phyloP scores from a whole-genome alignment of 1,284 basidiomycete species.

The Fistulinella staudtii region DNA sequence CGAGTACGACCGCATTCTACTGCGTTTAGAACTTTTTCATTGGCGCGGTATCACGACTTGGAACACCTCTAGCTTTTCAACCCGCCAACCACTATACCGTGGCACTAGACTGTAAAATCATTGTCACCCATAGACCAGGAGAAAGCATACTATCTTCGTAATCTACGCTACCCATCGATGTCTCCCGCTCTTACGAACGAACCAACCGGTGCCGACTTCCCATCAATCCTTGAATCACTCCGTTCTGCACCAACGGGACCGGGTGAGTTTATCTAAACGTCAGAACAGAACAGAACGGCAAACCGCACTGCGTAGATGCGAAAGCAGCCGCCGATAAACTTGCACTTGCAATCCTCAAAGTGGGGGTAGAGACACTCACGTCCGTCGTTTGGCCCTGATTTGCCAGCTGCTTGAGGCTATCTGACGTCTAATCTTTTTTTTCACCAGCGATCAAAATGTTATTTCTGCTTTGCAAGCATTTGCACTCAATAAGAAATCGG shows the following conservation, averaged over 20 bases:
- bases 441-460: constrained; percentile 55
- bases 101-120: constrained; percentile 17
- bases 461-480: constrained; percentile 66
- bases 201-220: constrained; percentile 43
- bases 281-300: constrained; percentile 2
- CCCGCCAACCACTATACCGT: neutral
- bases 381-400: constrained; percentile 37
- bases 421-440: constrained; percentile 4
- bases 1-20: too few species aligned
- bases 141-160: too few species aligned
- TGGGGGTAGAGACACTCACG: constrained; percentile 61
- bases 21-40: too few species aligned
- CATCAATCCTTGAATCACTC: constrained; percentile 57
- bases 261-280: constrained; percentile 41
- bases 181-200: constrained; percentile 53
- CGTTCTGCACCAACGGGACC: constrained; percentile 68
- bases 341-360: constrained; percentile 63
- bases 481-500: constrained; percentile 86
- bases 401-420: constrained; percentile 2
- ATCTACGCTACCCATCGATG: too few species aligned
- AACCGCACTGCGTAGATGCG: constrained; percentile 49
- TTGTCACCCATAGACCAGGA: constrained; percentile 23
- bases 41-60: too few species aligned
- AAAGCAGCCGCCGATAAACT: constrained; percentile 76
- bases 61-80: too few species aligned